phyloP scores from a whole-genome alignment of 2,329 filamentous ascomycete genomes.

The Catunica adiposa region DNA sequence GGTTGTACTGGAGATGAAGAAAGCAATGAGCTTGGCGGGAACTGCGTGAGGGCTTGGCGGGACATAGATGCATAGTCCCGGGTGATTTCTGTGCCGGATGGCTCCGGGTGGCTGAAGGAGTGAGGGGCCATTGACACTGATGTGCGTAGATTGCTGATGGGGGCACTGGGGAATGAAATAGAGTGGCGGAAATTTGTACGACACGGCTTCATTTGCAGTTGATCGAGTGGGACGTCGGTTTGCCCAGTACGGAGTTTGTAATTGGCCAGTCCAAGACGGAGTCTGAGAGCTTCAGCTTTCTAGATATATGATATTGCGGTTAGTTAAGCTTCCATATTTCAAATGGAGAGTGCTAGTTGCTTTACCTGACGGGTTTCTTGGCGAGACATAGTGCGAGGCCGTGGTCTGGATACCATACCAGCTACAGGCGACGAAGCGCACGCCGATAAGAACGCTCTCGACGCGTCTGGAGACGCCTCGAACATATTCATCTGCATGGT shows the following conservation, averaged over 20 bases:
- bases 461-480: slow-evolving; percentile 11
- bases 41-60: not conserved
- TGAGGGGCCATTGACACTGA: not conserved
- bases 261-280: slow-evolving; percentile 53
- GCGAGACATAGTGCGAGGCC: slow-evolving; percentile 6
- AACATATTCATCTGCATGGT: slow-evolving; percentile 6
- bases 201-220: slow-evolving; percentile 37
- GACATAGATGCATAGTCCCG: not conserved
- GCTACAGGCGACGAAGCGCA: slow-evolving; percentile 9
- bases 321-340: slow-evolving; percentile 3
- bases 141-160: not conserved
- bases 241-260: slow-evolving; percentile 66
- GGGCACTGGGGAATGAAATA: slow-evolving; percentile 49
- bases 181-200: slow-evolving; percentile 54
- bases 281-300: slow-evolving; percentile 48
- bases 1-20: slow-evolving; percentile 9
- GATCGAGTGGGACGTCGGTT: slow-evolving; percentile 44
- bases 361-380: slow-evolving; percentile 25
- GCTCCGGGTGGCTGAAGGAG: not conserved
- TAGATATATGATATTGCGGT: slow-evolving; percentile 20
- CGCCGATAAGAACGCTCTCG: slow-evolving; percentile 9
- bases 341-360: not conserved
- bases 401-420: not conserved
- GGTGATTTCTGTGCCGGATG: not conserved
- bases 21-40: not conserved